phyloP scores from a whole-genome alignment of 1,284 basidiomycete species.

The Fomitopsis pinicola region DNA sequence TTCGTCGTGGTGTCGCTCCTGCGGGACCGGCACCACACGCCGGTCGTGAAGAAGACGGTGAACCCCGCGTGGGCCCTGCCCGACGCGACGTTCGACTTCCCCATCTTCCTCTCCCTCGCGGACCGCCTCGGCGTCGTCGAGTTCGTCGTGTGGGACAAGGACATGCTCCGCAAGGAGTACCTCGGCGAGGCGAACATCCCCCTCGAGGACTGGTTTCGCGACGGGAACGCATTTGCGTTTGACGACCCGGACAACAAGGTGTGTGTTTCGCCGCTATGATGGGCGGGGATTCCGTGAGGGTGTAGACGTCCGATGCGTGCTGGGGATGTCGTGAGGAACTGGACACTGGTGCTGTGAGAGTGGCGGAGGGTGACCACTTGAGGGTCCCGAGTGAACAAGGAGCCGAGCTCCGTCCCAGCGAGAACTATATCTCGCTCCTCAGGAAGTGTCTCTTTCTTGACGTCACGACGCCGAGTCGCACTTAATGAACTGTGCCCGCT shows the following conservation, averaged over 20 bases:
- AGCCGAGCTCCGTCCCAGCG: no score
- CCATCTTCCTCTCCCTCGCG: slow-evolving; percentile 72
- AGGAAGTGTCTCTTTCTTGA: no score
- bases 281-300: neutral
- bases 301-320: no score
- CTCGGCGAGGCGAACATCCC: slow-evolving; percentile 83
- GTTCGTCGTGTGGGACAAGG: slow-evolving; percentile 92
- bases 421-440: no score
- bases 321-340: neutral
- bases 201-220: slow-evolving; percentile 77
- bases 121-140: slow-evolving; percentile 77
- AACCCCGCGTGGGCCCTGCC: slow-evolving; percentile 71
- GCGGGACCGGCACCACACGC: slow-evolving; percentile 66
- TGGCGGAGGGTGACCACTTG: no score
- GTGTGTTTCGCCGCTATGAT: slow-evolving; percentile 17
- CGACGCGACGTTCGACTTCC: slow-evolving; percentile 85
- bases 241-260: slow-evolving; percentile 58
- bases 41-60: slow-evolving; percentile 76
- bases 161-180: slow-evolving; percentile 86
- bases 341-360: neutral
- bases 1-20: slow-evolving; percentile 73
- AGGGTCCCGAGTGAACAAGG: no score
- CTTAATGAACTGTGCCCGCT: no score
- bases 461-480: no score
- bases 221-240: slow-evolving; percentile 48